Evolutionary conservation across 2,329 filamentous ascomycete genomes (phyloP).

Genomic region (Venturia oleaginea): DNA sequence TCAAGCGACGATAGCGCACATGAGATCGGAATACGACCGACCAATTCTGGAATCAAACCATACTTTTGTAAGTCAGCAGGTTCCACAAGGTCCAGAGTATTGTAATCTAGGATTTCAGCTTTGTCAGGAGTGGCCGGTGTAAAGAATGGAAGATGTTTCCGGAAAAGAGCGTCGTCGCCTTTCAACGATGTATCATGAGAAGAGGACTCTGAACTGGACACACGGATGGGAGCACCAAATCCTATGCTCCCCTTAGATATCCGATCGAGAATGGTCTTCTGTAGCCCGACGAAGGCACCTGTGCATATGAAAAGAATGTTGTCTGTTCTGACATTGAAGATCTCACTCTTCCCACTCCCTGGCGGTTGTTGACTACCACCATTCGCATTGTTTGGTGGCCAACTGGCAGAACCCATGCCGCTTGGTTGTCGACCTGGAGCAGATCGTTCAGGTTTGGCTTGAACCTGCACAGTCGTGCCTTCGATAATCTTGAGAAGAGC

Average conservation of each 20-base stretch:
- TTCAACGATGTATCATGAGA: constrained; percentile 49
- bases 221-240: constrained; percentile 75
- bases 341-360: constrained; percentile 43
- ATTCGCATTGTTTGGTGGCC: constrained; percentile 3
- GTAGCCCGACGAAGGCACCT: constrained; percentile 85
- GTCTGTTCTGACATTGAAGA: constrained; percentile 74
- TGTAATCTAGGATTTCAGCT: constrained; percentile 31
- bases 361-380: constrained; percentile 20
- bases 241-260: constrained; percentile 81
- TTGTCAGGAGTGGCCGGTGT: constrained; percentile 18
- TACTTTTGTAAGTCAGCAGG: constrained; percentile 72
- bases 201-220: constrained; percentile 37
- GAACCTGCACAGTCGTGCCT: constrained; percentile 85
- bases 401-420: constrained; percentile 2
- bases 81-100: constrained; percentile 61
- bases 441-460: constrained; percentile 65
- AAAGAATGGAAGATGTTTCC: constrained; percentile 51
- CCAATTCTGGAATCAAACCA: constrained; percentile 89
- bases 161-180: constrained; percentile 44
- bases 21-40: constrained; percentile 87
- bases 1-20: constrained; percentile 73
- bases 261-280: constrained; percentile 79
- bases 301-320: constrained; percentile 98
- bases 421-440: constrained; percentile 9
- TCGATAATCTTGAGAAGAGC: constrained; percentile 93